Percentiles rank a stretch among this genome's conserved stretches.
phyloP scores from a whole-genome alignment of 2,329 filamentous ascomycete species.

The Calonectria naviculata region DNA sequence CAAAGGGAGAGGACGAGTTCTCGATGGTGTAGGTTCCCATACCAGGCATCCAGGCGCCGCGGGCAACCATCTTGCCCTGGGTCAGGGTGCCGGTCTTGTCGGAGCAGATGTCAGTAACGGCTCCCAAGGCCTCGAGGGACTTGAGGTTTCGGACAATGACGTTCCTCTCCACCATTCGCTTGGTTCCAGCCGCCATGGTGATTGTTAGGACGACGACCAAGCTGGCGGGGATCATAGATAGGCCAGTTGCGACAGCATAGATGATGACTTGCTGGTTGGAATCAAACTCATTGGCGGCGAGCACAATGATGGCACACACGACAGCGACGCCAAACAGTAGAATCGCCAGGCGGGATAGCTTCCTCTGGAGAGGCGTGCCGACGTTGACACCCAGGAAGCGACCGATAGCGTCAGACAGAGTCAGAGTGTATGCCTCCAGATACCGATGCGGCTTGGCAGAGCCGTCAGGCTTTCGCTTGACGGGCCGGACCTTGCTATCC shows the following conservation, averaged over 20 bases:
- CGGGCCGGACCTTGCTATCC: constrained; percentile 47
- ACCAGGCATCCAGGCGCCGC: constrained; percentile 63
- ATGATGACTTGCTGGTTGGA: constrained; percentile 69
- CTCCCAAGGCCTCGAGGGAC: constrained; percentile 68
- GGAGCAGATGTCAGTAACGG: constrained; percentile 66
- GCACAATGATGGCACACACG: constrained; percentile 75
- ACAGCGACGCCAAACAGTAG: constrained; percentile 75
- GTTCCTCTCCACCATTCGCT: constrained; percentile 63
- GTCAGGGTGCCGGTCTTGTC: constrained; percentile 69
- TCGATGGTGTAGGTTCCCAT: constrained; percentile 59
- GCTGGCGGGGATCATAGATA: constrained; percentile 65
- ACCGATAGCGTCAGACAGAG: constrained; percentile 66
- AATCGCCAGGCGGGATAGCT: constrained; percentile 75
- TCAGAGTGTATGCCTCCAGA: constrained; percentile 51
- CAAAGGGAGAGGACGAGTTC: constrained; percentile 65
- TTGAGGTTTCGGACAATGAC: constrained; percentile 66
- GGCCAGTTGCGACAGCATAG: constrained; percentile 58
- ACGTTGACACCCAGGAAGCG: constrained; percentile 75
- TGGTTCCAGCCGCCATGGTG: constrained; percentile 67
- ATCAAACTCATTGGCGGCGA: constrained; percentile 71
- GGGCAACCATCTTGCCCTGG: constrained; percentile 65
- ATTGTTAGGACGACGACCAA: constrained; percentile 67
- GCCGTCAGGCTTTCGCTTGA: constrained; percentile 58
- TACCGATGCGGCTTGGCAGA: constrained; percentile 46
- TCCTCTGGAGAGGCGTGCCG: constrained; percentile 78